phyloP scores from a whole-genome alignment of 164 flowering plant genomes.

The Kingdonia uniflora region DNA sequence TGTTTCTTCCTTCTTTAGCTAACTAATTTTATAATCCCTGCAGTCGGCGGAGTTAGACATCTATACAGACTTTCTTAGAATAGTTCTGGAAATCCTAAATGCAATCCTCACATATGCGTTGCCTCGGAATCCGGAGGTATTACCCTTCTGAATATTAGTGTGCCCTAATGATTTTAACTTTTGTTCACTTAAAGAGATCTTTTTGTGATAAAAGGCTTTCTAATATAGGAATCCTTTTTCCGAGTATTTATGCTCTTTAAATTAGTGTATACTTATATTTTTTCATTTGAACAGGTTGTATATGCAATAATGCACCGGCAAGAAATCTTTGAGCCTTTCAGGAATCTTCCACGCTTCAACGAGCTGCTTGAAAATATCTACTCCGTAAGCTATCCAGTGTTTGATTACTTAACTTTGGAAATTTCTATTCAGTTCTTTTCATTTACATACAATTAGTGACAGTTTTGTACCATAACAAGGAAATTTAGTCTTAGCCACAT shows the following conservation, averaged over 20 bases:
- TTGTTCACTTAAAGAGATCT: no score
- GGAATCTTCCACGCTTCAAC: conserved; percentile 82
- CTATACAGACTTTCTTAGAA: conserved; percentile 82
- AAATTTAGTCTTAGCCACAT: no score
- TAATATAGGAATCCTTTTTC: neutral
- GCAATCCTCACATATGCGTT: conserved; percentile 86
- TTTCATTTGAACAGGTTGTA: conserved; percentile 49
- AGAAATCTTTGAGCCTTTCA: conserved; percentile 91
- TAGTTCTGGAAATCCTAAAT: conserved; percentile 90
- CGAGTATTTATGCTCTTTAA: neutral
- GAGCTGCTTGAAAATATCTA: conserved; percentile 90
- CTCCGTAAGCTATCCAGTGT: conserved; percentile 35
- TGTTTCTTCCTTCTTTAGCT: conserved; percentile 9
- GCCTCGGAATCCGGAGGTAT: conserved; percentile 94
- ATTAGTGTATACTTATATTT: conserved; percentile 1
- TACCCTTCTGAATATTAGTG: neutral
- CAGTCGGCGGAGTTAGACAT: conserved; percentile 87
- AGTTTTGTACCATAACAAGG: neutral
- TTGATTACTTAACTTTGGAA: neutral
- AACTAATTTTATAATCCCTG: conserved; percentile 14
- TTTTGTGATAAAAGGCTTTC: no score
- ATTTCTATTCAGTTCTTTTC: neutral
- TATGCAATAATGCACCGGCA: conserved; percentile 96
- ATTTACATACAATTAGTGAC: neutral
- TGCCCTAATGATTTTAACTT: no score